These are phyloP conservation scores for Komagataella populi DNA, from an alignment of 805 yeast genomes.

Conservation along the genomic window DNA sequence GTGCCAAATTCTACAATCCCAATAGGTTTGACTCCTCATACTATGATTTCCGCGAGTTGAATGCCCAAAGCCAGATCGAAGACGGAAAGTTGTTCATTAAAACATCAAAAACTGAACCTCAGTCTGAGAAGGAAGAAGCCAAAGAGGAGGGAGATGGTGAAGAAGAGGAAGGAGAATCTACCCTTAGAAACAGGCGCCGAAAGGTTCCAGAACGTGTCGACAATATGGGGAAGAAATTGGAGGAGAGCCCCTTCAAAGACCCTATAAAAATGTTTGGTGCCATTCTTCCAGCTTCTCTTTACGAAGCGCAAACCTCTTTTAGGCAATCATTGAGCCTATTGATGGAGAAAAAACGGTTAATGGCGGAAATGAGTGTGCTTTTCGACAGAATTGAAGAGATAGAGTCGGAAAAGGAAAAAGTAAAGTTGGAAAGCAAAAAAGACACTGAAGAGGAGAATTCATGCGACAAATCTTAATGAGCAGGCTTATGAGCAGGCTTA, in stretches of 20 bases:
- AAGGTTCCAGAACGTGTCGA: background rate
- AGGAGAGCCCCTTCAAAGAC: conserved; percentile 5
- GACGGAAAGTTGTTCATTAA: background rate
- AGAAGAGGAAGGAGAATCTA: background rate
- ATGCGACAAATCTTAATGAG: background rate
- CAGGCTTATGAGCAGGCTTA: background rate
- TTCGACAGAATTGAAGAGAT: background rate
- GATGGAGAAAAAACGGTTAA: background rate
- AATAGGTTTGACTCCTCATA: conserved; percentile 7
- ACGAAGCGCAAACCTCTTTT: conserved; percentile 16
- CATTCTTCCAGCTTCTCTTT: conserved; percentile 20
- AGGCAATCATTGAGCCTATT: conserved; percentile 8
- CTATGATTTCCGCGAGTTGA: background rate
- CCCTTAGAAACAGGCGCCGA: background rate
- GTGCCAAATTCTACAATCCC: conserved; percentile 23
- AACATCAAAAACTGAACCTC: background rate
- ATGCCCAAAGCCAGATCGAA: background rate
- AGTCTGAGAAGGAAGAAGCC: background rate
- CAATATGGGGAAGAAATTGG: background rate
- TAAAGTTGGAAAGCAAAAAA: background rate
- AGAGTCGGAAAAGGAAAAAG: background rate
- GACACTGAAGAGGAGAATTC: background rate
- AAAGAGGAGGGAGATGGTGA: background rate
- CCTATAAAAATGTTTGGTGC: conserved; percentile 24
- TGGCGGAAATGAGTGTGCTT: background rate